These are phyloP conservation scores for Pseudocercospora crystallina DNA, from an alignment of 2,329 filamentous ascomycete species.

Conservation along the genomic window DNA sequence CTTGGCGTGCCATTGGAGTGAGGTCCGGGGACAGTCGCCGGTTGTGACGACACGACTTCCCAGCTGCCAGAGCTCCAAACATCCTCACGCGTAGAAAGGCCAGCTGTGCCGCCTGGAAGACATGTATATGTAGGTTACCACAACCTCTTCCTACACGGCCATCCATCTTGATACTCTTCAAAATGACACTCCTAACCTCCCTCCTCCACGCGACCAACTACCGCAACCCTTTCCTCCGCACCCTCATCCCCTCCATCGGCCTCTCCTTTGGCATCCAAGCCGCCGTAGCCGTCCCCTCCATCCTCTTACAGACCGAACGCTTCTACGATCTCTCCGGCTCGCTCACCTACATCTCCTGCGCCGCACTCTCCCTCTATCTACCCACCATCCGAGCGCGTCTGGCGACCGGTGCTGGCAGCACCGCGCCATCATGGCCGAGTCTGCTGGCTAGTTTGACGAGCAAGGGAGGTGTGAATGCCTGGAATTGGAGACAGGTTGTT, in stretches of 20 bases:
- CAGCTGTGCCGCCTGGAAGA: no score
- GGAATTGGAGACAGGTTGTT: conserved; percentile 64
- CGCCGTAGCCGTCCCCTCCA: conserved; percentile 62
- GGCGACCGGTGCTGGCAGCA: conserved; percentile 46
- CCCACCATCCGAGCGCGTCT: conserved; percentile 58
- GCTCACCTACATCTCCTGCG: conserved; percentile 65
- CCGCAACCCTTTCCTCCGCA: conserved; percentile 61
- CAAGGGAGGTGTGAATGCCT: conserved; percentile 41
- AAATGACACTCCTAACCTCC: conserved; percentile 41
- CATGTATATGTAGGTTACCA: no score
- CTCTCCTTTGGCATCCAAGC: conserved; percentile 65
- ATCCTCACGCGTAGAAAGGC: no score
- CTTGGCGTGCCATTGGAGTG: no score
- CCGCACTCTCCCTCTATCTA: conserved; percentile 61
- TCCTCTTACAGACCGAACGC: conserved; percentile 60
- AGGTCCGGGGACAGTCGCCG: no score
- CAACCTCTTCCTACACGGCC: background rate
- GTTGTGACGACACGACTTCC: no score
- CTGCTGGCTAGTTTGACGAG: conserved; percentile 48
- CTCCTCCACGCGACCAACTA: conserved; percentile 63
- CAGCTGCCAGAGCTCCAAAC: no score
- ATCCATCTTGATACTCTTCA: no score
- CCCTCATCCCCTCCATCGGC: conserved; percentile 60
- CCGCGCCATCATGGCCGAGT: conserved; percentile 47
- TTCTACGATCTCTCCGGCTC: conserved; percentile 70